Percentiles rank a stretch among this genome's conserved stretches.
Conservation (phyloP, 1,284 basidiomycete species). For the Pholiota adiposa region DNA sequence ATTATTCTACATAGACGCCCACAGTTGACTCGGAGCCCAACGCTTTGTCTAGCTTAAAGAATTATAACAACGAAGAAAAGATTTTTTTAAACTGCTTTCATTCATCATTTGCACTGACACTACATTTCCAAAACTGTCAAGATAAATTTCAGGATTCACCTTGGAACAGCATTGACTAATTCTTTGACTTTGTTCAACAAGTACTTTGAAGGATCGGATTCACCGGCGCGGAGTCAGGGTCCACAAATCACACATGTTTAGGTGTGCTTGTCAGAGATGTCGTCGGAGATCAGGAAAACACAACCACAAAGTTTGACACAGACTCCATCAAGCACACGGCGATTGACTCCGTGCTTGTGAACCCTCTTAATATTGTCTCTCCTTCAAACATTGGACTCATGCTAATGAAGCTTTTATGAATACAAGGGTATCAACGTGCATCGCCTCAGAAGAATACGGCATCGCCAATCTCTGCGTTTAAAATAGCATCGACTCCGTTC, state of each 20-base stretch:
- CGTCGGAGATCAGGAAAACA: slow-evolving; percentile 13
- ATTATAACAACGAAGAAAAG: slow-evolving; percentile 5
- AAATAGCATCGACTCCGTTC: slow-evolving; percentile 1
- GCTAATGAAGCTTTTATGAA: slow-evolving; percentile 1
- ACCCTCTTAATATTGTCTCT: not conserved
- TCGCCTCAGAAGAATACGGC: slow-evolving; percentile 1
- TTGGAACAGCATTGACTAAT: not conserved
- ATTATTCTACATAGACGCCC: slow-evolving; percentile 7
- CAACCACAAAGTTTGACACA: slow-evolving; percentile 16
- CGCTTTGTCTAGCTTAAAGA: slow-evolving; percentile 3
- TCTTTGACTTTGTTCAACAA: not conserved
- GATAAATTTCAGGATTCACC: slow-evolving; percentile 3
- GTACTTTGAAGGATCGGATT: not conserved
- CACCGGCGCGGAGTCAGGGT: not conserved
- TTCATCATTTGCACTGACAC: slow-evolving; percentile 1
- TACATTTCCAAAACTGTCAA: not conserved
- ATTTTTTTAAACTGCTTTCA: slow-evolving; percentile 10
- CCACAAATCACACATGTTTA: slow-evolving; percentile 12
- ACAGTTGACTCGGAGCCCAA: slow-evolving; percentile 2
- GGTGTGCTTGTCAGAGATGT: slow-evolving; percentile 16
- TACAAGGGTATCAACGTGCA: slow-evolving; percentile 3
- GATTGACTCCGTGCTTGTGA: slow-evolving; percentile 4
- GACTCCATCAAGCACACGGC: slow-evolving; percentile 1
- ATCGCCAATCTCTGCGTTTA: not conserved
- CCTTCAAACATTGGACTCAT: not conserved